Percentiles rank a stretch among this genome's conserved stretches.
Evolutionary conservation across 768 basidiomycete species (phyloP).

Genomic region (Asterophora parasitica): DNA sequence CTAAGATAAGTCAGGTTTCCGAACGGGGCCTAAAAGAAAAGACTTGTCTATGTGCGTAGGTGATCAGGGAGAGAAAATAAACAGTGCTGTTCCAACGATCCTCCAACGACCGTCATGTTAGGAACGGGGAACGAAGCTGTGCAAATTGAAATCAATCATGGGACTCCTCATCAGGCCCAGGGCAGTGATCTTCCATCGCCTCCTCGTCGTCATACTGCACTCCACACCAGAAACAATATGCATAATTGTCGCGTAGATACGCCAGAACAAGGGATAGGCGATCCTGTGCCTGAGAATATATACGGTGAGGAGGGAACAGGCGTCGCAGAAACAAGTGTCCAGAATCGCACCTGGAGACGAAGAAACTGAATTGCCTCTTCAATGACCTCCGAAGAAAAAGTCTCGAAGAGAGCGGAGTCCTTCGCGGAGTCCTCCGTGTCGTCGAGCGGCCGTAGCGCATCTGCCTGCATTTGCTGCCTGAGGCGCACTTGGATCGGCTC

Average conservation of each 20-base stretch:
- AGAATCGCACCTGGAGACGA: constrained; percentile 48
- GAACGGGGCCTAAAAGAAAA: too few species aligned
- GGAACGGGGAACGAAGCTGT: too few species aligned
- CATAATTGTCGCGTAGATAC: constrained; percentile 67
- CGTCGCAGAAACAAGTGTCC: constrained; percentile 7
- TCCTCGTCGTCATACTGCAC: constrained; percentile 59
- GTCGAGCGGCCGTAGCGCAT: constrained; percentile 57
- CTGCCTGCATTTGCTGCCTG: constrained; percentile 68
- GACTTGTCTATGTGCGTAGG: too few species aligned
- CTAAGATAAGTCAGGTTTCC: too few species aligned
- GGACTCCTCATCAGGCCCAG: constrained; percentile 70
- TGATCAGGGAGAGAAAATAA: too few species aligned
- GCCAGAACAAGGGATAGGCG: constrained; percentile 61
- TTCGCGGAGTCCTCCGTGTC: constrained; percentile 31
- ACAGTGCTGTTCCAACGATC: too few species aligned
- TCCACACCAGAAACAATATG: constrained; percentile 90
- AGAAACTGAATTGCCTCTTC: constrained; percentile 67
- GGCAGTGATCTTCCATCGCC: constrained; percentile 64
- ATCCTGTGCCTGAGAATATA: constrained; percentile 54
- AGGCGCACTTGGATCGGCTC: constrained; percentile 48
- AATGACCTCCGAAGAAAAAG: constrained; percentile 50
- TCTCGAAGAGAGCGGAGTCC: constrained; percentile 21
- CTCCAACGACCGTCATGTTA: too few species aligned
- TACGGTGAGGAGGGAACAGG: constrained; percentile 8
- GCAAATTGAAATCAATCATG: constrained; percentile 77